phyloP scores from a whole-genome alignment of 1,139 yeast genomes.

The Citeromyces hawaiiensis region DNA sequence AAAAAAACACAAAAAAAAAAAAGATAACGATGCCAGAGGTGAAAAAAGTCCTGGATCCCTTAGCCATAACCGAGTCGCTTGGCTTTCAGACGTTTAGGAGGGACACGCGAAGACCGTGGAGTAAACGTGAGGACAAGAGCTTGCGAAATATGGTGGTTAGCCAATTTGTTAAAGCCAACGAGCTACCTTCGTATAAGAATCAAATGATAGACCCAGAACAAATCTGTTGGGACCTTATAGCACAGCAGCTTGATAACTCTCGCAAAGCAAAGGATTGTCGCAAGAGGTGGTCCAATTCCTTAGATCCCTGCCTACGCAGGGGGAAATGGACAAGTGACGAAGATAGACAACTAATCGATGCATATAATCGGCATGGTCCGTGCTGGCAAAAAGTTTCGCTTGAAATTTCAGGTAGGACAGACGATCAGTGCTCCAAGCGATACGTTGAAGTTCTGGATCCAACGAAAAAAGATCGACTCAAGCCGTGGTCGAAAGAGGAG shows the following conservation, averaged over 20 bases:
- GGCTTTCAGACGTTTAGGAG: conserved; percentile 65
- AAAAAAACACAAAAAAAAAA: not conserved
- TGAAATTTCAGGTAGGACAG: conserved; percentile 74
- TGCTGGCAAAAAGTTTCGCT: conserved; percentile 78
- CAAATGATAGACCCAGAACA: conserved; percentile 20
- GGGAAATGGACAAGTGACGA: conserved; percentile 90
- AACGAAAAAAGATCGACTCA: conserved; percentile 56
- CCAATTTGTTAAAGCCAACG: conserved; percentile 7
- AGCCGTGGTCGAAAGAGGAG: conserved; percentile 73
- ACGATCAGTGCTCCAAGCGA: conserved; percentile 90
- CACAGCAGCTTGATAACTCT: conserved; percentile 23
- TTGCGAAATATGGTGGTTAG: conserved; percentile 24
- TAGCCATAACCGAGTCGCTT: conserved; percentile 58
- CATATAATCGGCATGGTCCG: conserved; percentile 60
- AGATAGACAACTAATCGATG: conserved; percentile 50
- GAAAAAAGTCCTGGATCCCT: conserved; percentile 35
- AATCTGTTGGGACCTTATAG: conserved; percentile 62
- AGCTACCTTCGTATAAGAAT: conserved; percentile 8
- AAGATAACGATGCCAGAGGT: conserved; percentile 12
- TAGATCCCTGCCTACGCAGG: conserved; percentile 69
- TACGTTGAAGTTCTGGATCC: conserved; percentile 87
- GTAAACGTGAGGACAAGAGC: conserved; percentile 44
- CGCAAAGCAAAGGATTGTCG: conserved; percentile 60
- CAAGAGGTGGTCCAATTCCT: conserved; percentile 66
- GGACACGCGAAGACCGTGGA: conserved; percentile 54